Base-by-base conservation (phyloP, 2,329 filamentous ascomycete genomes). In the Chaetomium sp. region DNA sequence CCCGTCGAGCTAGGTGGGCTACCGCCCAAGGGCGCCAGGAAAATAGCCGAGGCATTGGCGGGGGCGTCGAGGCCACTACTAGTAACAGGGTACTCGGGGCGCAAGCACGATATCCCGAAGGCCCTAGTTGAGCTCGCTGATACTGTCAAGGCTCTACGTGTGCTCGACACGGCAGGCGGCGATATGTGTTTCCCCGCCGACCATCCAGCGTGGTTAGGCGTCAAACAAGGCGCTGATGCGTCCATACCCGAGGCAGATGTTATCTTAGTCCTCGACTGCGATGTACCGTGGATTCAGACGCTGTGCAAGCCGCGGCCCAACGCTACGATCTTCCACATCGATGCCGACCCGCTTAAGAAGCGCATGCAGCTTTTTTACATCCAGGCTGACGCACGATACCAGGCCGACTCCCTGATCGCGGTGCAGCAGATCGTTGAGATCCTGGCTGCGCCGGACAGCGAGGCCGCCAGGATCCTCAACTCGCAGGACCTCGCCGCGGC, bases 251-350 rank as follows among this genome's bases (percentile, higher is more conserved):
- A 86, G 0, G 92, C 93, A 0, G 93, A 97, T 74, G 86, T 92
- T 12, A 96, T 97, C 65, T 70, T 97, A 0, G 89, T 97, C 2
- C 74, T 96, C 25, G 90, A 97, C 76, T 95, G 92, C 68, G 93
- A 97, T 73, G 92, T 97, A 0, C 93, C 93, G 0, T 97, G 93
- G 92, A 93, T 97, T 61, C 88, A 89, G 19, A 95, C 92, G 0
- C 86, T 87, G 16, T 87, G 85, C 75, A 81, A 80, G 68, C 87
- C 87, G 0, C 75, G 75, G 1, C 74, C 78, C 1, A 79, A 82
- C 13, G 82, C 83, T n/a, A 81, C 79, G 67, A 78, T 89, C 62
- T 88, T 85, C 76, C 87, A 90, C 70, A 81, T 90, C 49, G 87
- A 90, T 69, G 80, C 87, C 57, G 87, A 90, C 69, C 86, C 87